These are phyloP conservation scores for Coriaria nepalensis DNA, from an alignment of 306 rosid species.

Conservation along the genomic window DNA sequence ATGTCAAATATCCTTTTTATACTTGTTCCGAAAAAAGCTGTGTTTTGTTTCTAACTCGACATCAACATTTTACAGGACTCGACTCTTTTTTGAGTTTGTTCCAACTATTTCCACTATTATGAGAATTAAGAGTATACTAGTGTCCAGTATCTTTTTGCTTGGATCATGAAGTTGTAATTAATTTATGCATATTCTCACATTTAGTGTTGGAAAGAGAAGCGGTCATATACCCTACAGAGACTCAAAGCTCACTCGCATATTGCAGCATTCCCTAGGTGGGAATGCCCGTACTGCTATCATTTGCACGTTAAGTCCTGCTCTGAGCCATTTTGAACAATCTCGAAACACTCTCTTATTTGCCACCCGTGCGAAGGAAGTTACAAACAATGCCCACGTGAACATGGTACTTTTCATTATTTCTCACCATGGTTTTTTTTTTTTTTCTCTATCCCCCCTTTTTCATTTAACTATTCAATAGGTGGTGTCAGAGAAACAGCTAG, in stretches of 20 bases:
- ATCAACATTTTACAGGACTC: no score
- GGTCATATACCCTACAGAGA: conserved; percentile 97
- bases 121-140: no score
- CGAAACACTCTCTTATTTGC: conserved; percentile 93
- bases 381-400: conserved; percentile 92
- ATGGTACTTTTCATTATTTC: conserved; percentile 40
- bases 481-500: conserved; percentile 88
- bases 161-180: not conserved
- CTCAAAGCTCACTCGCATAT: conserved; percentile 93
- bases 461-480: conserved; percentile 30
- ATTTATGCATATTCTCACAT: conserved; percentile 7
- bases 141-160: no score
- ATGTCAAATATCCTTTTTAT: no score
- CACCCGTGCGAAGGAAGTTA: conserved; percentile 94
- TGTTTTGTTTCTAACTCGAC: no score
- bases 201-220: conserved; percentile 84
- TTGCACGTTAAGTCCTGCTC: conserved; percentile 94
- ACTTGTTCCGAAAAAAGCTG: no score
- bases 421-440: not conserved
- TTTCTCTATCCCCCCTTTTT: conserved; percentile 1
- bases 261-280: conserved; percentile 98
- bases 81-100: no score
- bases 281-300: conserved; percentile 98
- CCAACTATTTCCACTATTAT: no score
- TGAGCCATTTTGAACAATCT: conserved; percentile 88